Base-by-base conservation (phyloP, 768 basidiomycete species). In the Russula virescens region DNA sequence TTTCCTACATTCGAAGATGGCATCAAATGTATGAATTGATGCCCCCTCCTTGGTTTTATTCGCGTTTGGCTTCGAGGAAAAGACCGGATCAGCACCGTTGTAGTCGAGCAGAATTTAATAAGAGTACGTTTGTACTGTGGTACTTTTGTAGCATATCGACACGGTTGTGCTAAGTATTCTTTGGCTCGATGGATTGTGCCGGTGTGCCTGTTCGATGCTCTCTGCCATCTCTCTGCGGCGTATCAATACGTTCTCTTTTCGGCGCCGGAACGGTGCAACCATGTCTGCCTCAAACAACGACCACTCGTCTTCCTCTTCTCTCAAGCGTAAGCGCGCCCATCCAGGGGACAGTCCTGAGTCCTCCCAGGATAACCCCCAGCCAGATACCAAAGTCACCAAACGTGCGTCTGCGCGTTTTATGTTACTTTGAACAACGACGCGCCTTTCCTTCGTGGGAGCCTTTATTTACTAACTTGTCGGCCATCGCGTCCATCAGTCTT, bases 401-500 rank as follows among this genome's bases (percentile, higher is more conserved):
- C 46, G 62, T 63, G 40, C 53, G 62, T 59, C 26, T 18, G 19
- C 28, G 23, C 23, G 7, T 11, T 11, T 38, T 38, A 11, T n/a
- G n/a, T n/a, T n/a, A n/a, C n/a, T n/a, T n/a, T n/a, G n/a, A n/a
- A n/a, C n/a, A n/a, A n/a, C n/a, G n/a, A 35, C 52, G 21, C 51
- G 57, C 42, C 56, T 1, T 16, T 18, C 46, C 46, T 25, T 25
- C 16, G 5, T 38, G 19, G 7, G 18, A 19, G 16, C 43, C 13
- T 2, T 60, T 40, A 49, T 25, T 51, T 46, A 42, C 58, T 45
- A 31, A 60, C 35, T 40, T 38, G n/a, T 11, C 25, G 1, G 18
- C 50, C 23, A 38, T 56, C 23, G 34, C 11, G 28, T 26, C 38
- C 9, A 23, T 26, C 47, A 73, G 73, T 74, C 11, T 71, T 69